These are phyloP conservation scores for Phlebiopsis gigantea DNA, from an alignment of 768 basidiomycete species.

Conservation along the genomic window DNA sequence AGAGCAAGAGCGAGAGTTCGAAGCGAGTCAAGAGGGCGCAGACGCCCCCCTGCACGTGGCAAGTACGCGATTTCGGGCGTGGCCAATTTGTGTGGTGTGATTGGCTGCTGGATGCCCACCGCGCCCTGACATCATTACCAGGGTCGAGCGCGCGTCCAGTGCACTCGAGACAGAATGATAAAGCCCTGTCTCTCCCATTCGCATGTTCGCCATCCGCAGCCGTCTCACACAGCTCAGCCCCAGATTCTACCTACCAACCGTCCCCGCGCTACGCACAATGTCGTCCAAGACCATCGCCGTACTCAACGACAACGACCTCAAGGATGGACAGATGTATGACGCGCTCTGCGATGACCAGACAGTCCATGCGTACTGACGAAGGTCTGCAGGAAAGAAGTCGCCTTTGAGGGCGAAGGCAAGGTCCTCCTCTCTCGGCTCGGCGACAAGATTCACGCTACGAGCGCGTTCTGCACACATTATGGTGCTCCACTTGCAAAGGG, in stretches of 20 bases:
- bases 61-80: not conserved
- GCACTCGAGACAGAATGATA: not conserved
- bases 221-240: not conserved
- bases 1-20: slow-evolving; percentile 22
- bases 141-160: not conserved
- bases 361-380: not conserved
- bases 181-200: not conserved
- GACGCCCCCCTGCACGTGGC: not conserved
- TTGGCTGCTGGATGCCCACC: not conserved
- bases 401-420: slow-evolving; percentile 68
- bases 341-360: not conserved
- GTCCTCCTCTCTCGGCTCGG: slow-evolving; percentile 74
- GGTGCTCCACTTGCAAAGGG: slow-evolving; percentile 86
- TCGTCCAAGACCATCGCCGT: slow-evolving; percentile 42
- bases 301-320: slow-evolving; percentile 39
- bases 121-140: slow-evolving; percentile 3
- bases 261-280: slow-evolving; percentile 20
- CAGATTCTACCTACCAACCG: not conserved
- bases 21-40: slow-evolving; percentile 15
- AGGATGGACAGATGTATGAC: slow-evolving; percentile 52
- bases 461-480: slow-evolving; percentile 87
- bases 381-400: slow-evolving; percentile 69
- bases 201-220: slow-evolving; percentile 6
- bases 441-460: slow-evolving; percentile 71
- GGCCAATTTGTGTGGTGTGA: not conserved